Evolutionary conservation across 2,329 filamentous ascomycete species (phyloP), one percentile per base, ranked within the genome.

Genomic region (Cladosporium phlei): DNA sequence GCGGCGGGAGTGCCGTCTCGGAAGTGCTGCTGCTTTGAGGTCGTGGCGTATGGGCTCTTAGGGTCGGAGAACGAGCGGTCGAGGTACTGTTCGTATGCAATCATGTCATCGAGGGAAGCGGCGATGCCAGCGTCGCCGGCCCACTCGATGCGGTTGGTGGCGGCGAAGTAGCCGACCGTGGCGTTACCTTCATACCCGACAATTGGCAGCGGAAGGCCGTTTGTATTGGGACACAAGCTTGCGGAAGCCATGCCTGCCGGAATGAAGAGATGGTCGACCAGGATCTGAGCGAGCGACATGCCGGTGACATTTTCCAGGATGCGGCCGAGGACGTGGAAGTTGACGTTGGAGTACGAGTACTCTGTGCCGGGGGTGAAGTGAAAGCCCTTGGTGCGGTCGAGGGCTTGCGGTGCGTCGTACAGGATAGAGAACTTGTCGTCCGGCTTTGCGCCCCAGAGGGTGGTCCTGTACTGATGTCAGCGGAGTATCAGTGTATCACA

Each of bases 41-140:
- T 60, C 16, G 52, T 52, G n/a, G 52, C 49, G 38, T 71, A 72
- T 50, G 63, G 58, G 50, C 64, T 68, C 4, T 63, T 17, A 4
- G 48, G 33, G 27, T 69, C 65, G 5, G 54, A 49, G 35, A 55
- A 58, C 3, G 56, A 57, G 25, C 47, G 51, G 42, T 72, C 60
- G 11, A 73, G 52, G 51, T 64, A 68, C 49, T 65, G 60, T 51
- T 73, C 70, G 47, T 71, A 73, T 1, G 67, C 67, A 39, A 72
- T 62, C 70, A 73, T 72, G 51, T 73, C 70, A n/a, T 58, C 54
- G 2, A 73, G 62, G 5, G 69, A 67, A 38, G 68, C 70, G 3
- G 66, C 67, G 10, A 72, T 56, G 6, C 70, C 70, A 5, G 70
- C 70, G 56, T 73, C 70, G 3, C 69, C 70, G 14, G 69, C 63